Conservation (phyloP, 225 moss, liverwort and hornwort species). For the Climacium dendroides region DNA sequence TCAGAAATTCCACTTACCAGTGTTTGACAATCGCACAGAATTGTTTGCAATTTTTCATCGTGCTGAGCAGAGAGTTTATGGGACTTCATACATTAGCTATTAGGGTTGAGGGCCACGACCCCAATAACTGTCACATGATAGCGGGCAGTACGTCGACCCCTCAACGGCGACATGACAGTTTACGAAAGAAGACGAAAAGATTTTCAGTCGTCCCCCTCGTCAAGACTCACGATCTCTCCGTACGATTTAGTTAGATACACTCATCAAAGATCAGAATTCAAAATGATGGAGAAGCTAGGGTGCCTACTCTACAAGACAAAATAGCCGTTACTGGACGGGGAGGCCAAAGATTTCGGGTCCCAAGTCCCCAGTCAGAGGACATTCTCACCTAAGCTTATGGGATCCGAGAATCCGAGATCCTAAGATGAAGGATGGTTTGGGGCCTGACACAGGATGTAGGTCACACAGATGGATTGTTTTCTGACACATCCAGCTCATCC, state of each 20-base stretch:
- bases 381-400: not conserved
- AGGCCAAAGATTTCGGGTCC: not conserved
- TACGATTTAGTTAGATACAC: not conserved
- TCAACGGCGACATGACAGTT: not conserved
- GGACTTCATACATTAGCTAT: not conserved
- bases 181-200: not conserved
- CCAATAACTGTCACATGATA: not conserved
- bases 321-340: not conserved
- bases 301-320: not conserved
- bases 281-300: not conserved
- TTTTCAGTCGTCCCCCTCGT: not conserved
- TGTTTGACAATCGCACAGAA: not conserved
- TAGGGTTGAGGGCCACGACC: not conserved
- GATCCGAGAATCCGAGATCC: constrained; percentile 1
- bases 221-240: not conserved
- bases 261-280: constrained; percentile 1
- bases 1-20: not conserved
- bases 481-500: not conserved
- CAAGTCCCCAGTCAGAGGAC: not conserved
- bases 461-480: not conserved
- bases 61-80: not conserved
- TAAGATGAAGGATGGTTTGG: not conserved
- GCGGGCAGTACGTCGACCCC: not conserved
- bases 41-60: not conserved
- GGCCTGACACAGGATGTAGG: not conserved